Percentiles rank a stretch among this genome's conserved stretches.
These are phyloP conservation scores for Medicago lupulina DNA, from an alignment of 306 rosid genomes.

Conservation along the genomic window DNA sequence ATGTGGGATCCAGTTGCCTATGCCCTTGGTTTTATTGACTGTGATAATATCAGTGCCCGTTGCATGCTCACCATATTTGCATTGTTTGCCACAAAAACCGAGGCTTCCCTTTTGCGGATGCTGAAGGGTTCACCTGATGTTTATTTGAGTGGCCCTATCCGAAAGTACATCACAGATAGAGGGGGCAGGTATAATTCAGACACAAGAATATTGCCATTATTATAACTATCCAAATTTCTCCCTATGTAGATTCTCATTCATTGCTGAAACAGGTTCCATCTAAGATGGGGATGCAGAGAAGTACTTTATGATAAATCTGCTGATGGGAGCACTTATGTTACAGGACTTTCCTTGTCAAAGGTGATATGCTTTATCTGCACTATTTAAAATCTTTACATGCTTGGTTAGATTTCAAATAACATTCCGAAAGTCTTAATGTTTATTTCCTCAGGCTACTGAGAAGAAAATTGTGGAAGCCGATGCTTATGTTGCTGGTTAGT, in stretches of 20 bases:
- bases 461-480: constrained; percentile 88
- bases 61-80: constrained; percentile 99
- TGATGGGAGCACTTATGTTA: constrained; percentile 70
- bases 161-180: constrained; percentile 85
- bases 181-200: constrained; percentile 80
- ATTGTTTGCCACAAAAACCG: constrained; percentile 94
- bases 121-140: constrained; percentile 97
- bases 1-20: constrained; percentile 99
- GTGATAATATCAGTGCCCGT: constrained; percentile 98
- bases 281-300: constrained; percentile 99
- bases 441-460: constrained; percentile 73
- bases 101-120: constrained; percentile 97
- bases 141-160: constrained; percentile 92
- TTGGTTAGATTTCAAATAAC: constrained; percentile 35
- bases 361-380: constrained; percentile 41
- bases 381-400: constrained; percentile 28
- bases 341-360: constrained; percentile 89
- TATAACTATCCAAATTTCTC: constrained; percentile 35
- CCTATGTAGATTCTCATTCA: constrained; percentile 37
- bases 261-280: constrained; percentile 84
- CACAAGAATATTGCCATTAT: constrained; percentile 6
- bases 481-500: constrained; percentile 95
- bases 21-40: constrained; percentile 99
- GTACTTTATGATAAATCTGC: constrained; percentile 75
- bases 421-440: constrained; percentile 28